Evolutionary conservation across 768 basidiomycete species (phyloP).

Genomic region (Rhizopogon rudus): DNA sequence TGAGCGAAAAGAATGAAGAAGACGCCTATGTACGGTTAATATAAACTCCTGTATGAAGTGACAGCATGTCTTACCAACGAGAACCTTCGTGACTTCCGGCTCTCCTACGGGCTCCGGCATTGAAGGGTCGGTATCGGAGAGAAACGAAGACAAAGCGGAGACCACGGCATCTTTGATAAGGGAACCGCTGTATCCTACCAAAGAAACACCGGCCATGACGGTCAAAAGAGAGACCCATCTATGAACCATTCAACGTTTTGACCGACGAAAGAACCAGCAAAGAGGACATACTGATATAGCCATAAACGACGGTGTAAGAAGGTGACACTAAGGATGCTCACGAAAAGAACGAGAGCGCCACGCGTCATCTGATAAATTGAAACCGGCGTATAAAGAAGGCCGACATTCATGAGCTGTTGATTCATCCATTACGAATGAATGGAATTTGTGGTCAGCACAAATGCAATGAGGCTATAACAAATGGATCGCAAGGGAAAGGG

Average conservation of each 20-base stretch:
- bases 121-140: slow-evolving; percentile 23
- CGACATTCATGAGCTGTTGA: slow-evolving; percentile 83
- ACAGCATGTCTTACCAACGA: slow-evolving; percentile 50
- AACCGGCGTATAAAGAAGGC: slow-evolving; percentile 93
- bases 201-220: slow-evolving; percentile 78
- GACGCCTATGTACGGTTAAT: slow-evolving; percentile 50
- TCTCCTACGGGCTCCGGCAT: slow-evolving; percentile 45
- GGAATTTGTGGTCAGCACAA: slow-evolving; percentile 14
- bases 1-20: slow-evolving; percentile 93
- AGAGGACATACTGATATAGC: slow-evolving; percentile 68
- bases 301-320: slow-evolving; percentile 84
- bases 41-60: slow-evolving; percentile 14
- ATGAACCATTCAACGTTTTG: slow-evolving; percentile 1
- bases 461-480: neutral
- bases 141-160: neutral
- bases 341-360: slow-evolving; percentile 90
- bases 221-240: slow-evolving; percentile 90
- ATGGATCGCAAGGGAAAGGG: neutral
- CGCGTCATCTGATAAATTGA: slow-evolving; percentile 97
- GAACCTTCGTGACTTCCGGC: slow-evolving; percentile 62
- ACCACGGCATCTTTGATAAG: slow-evolving; percentile 67
- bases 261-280: slow-evolving; percentile 1
- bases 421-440: slow-evolving; percentile 4
- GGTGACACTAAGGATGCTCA: slow-evolving; percentile 84
- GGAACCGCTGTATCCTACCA: slow-evolving; percentile 89